Conservation (phyloP, 331 rosid species). For the Erythrophleum ivorense region DNA sequence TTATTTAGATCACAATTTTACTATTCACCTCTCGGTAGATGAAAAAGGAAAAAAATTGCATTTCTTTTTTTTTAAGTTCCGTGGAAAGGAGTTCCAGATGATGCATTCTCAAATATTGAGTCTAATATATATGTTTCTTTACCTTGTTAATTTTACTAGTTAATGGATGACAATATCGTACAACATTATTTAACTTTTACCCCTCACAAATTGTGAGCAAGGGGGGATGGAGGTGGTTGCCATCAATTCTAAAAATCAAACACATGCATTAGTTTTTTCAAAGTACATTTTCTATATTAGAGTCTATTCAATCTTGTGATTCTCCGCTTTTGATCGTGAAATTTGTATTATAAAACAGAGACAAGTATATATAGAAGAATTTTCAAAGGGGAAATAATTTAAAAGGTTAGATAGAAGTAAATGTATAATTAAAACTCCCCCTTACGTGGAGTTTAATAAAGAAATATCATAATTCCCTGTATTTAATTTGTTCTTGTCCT, state of each 20-base stretch:
- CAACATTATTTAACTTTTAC: not conserved
- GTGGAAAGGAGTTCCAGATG: not conserved
- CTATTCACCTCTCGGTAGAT: too few species aligned
- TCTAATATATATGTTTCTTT: not conserved
- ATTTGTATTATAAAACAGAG: not conserved
- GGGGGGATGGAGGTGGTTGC: constrained; percentile 5
- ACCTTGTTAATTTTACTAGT: not conserved
- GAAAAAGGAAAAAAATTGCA: too few species aligned
- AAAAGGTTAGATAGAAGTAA: not conserved
- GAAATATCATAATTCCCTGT: not conserved
- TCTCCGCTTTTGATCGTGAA: not conserved
- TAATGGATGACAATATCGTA: not conserved
- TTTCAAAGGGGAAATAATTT: not conserved
- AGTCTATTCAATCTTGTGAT: not conserved
- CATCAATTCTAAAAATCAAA: not conserved
- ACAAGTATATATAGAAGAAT: not conserved
- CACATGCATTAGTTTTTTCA: not conserved
- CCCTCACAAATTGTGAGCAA: not conserved
- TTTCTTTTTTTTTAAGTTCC: too few species aligned
- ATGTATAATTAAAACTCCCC: not conserved
- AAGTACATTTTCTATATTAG: not conserved
- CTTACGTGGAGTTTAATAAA: not conserved
- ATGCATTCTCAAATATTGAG: not conserved
- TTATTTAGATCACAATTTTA: too few species aligned
- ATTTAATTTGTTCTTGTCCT: not conserved